These are phyloP conservation scores for Passalora sequoiae DNA, from an alignment of 2,329 filamentous ascomycete species.

Conservation along the genomic window DNA sequence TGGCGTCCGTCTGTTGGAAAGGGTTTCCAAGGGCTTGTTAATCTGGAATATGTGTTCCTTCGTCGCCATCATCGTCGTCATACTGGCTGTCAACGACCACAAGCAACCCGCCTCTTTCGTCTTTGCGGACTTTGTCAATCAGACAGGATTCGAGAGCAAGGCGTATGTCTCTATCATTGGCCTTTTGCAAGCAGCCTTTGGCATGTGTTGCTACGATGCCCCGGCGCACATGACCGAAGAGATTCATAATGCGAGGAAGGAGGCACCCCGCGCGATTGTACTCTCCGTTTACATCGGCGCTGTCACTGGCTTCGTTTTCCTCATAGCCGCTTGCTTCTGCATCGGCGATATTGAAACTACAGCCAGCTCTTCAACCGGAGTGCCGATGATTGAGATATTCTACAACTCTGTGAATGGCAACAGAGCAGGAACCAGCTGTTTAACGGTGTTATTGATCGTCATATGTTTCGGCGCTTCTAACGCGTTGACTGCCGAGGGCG, in stretches of 20 bases:
- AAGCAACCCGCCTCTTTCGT: conserved; percentile 53
- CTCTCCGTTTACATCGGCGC: conserved; percentile 43
- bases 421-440: conserved; percentile 41
- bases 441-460: conserved; percentile 47
- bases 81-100: conserved; percentile 51
- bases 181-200: conserved; percentile 51
- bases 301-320: conserved; percentile 46
- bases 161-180: conserved; percentile 51
- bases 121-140: conserved; percentile 52
- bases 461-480: conserved; percentile 45
- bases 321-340: conserved; percentile 48
- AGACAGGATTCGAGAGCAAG: conserved; percentile 46
- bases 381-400: conserved; percentile 52
- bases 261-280: conserved; percentile 48
- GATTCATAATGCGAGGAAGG: conserved; percentile 47
- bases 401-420: conserved; percentile 44
- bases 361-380: conserved; percentile 44
- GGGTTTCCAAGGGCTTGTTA: conserved; percentile 47
- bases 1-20: conserved; percentile 48
- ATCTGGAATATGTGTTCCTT: conserved; percentile 53
- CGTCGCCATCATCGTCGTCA: conserved; percentile 47
- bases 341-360: conserved; percentile 48
- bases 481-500: conserved; percentile 46
- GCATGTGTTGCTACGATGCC: conserved; percentile 51
- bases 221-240: conserved; percentile 54